phyloP scores from a whole-genome alignment of 805 yeast genomes.

The Kodamaea nitidulidarum region DNA sequence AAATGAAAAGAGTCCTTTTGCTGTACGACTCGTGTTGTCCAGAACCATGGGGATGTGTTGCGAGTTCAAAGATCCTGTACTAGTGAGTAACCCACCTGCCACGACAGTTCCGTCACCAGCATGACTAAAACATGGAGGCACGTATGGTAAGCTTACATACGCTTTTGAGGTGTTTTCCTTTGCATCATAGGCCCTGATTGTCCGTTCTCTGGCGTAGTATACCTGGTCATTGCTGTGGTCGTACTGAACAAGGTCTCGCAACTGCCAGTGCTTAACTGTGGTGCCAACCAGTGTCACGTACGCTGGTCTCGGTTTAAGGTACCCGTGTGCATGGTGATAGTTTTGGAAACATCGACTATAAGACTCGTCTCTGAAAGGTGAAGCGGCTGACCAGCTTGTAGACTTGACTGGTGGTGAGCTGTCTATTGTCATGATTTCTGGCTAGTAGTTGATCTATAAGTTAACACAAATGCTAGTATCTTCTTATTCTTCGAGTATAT shows the following conservation, averaged over 20 bases:
- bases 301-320: constrained; percentile 33
- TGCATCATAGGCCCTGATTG: constrained; percentile 22
- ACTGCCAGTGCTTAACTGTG: constrained; percentile 66
- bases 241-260: constrained; percentile 66
- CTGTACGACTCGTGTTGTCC: constrained; percentile 19
- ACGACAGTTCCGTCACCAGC: constrained; percentile 49
- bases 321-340: constrained; percentile 37
- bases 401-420: not conserved
- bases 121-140: constrained; percentile 64
- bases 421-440: not conserved
- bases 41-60: constrained; percentile 8
- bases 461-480: too few relatives aligned
- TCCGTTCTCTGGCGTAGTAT: constrained; percentile 56
- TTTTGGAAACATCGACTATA: constrained; percentile 37
- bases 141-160: constrained; percentile 52
- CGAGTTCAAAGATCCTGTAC: constrained; percentile 20
- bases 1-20: constrained; percentile 65
- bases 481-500: too few relatives aligned
- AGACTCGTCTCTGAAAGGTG: constrained; percentile 1
- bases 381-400: not conserved
- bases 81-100: constrained; percentile 47
- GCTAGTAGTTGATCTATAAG: not conserved
- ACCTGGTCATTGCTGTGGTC: constrained; percentile 42
- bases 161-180: constrained; percentile 15
- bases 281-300: constrained; percentile 31